Base-by-base conservation (phyloP, 1,284 basidiomycete species). In the Amylostereum areolatum region DNA sequence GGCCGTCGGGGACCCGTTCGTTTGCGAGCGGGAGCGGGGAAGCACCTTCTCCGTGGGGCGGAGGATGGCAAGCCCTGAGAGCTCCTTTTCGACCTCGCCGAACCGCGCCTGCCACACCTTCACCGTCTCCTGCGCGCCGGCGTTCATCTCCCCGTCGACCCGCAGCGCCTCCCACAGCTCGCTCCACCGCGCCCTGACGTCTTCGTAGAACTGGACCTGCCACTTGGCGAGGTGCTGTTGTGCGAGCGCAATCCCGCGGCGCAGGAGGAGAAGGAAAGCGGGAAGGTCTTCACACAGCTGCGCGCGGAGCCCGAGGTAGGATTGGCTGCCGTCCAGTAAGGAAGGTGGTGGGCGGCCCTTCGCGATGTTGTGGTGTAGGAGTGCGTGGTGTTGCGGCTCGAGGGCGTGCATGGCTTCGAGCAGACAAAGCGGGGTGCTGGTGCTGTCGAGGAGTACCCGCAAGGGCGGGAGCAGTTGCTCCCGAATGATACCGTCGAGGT, bases 161-260 rank as follows among this genome's bases (percentile, higher is more conserved):
- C 79, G 72, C 39, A 90, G 68, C 57, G 85, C 84, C 50, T 89
- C 83, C 88, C 88, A 90, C 18, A 90, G 66, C n/a, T 81, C 80
- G 1, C 71, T 72, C 88, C 88, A 91, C 35, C 74, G 67, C 45
- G 79, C 77, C 39, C 75, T 70, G 5, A 83, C 73, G 36, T 76
- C 75, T 25, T 61, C 53, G 69, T 78, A 90, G 57, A 83, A 87
- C 12, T 65, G 61, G 2, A 69, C 70, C 62, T 90, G 86, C 55
- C 79, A 73, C 2, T 64, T 62, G 0, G 75, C 74, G 18, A 89
- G 67, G 33, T 75, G 69, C 3, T 69, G 58, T 0, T 85, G 69
- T 47, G 73, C 72, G 2, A 70, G 59, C 0, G 69, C 68, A 31
- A 87, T 68, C 10, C 85, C 86, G 24, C 66, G 67, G 55, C 84